Base-by-base conservation (phyloP, 2,329 filamentous ascomycete species). In the Chaetomium strumarium region DNA sequence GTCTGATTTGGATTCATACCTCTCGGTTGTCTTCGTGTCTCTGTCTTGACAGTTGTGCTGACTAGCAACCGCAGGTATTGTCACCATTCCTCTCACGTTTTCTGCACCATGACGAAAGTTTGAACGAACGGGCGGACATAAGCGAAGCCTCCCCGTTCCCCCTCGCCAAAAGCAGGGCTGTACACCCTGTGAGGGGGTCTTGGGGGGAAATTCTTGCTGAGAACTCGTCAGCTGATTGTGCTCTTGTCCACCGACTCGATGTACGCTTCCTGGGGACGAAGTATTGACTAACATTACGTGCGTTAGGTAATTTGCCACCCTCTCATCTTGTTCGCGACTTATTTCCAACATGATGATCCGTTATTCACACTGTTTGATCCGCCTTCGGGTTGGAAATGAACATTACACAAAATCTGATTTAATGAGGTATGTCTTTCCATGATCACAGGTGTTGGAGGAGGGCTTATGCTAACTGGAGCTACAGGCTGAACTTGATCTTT, bases 61-160 rank as follows among this genome's bases (percentile, higher is more conserved):
- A 76, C 69, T 57, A 51, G 52, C 48, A 55, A 54, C 60, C 60
- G 64, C 62, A 80, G 76, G 75, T 78, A 78, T 66, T 65, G 56
- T 49, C 45, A 50, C 54, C 46, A 55, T 56, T 65, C 42, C 40
- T 48, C 45, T 19, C 40, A 57, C 48, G 30, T 33, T 37, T 31
- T 49, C 49, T 53, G 70, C 68, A 65, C 59, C 65, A 77, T 83
- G 80, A 83, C 73, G 80, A 83, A 77, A 71, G 70, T 70, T 81
- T 83, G 79, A 81, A 83, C 80, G 80, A 83, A 83, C 80, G 80
- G 80, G 80, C 80, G 80, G 80, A 82, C 80, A 83, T 80, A 81
- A 79, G 72, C 70, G 78, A 80, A 77, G 73, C 74, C 61, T 62
- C 55, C 51, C 66, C 64, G 70, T 67, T 68, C 63, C 64, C 71